A percentile compares a stretch with the other conserved stretches of the same genome.
These are phyloP conservation scores for Crithidia acanthocephali DNA, from an alignment of 208 protist species.

Conservation along the genomic window DNA sequence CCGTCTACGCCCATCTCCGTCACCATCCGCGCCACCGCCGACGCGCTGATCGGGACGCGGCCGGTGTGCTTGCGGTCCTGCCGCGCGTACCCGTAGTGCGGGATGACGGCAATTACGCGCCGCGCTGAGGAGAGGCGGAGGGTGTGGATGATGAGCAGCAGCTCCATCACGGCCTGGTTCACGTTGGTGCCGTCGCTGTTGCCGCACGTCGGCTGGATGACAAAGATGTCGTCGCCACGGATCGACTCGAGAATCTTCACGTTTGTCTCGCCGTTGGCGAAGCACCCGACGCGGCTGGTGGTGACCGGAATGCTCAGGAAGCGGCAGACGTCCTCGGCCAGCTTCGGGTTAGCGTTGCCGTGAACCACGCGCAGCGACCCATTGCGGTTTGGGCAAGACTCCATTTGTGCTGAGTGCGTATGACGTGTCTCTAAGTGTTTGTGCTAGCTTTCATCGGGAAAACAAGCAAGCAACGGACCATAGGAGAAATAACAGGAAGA, in stretches of 20 bases:
- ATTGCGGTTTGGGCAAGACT: slow-evolving; percentile 44
- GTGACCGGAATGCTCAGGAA: slow-evolving; percentile 78
- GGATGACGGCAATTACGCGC: slow-evolving; percentile 95
- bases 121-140: slow-evolving; percentile 89
- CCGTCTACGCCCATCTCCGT: slow-evolving; percentile 91
- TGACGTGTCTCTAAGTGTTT: slow-evolving; percentile 20
- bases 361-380: slow-evolving; percentile 82
- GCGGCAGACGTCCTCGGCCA: slow-evolving; percentile 81
- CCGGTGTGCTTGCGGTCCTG: slow-evolving; percentile 96
- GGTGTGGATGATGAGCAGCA: slow-evolving; percentile 95
- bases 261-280: slow-evolving; percentile 91
- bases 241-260: slow-evolving; percentile 89
- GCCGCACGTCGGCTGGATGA: slow-evolving; percentile 96
- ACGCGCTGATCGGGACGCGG: slow-evolving; percentile 96
- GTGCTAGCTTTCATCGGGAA: background rate
- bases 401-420: slow-evolving; percentile 21
- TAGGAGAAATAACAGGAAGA: slow-evolving; percentile 7
- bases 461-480: background rate
- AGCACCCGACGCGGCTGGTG: slow-evolving; percentile 70
- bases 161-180: slow-evolving; percentile 96
- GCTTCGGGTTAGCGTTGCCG: slow-evolving; percentile 88
- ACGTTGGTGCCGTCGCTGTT: slow-evolving; percentile 77
- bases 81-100: slow-evolving; percentile 96
- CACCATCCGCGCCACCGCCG: slow-evolving; percentile 94
- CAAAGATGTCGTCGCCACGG: slow-evolving; percentile 95